A percentile compares a stretch with the other conserved stretches of the same genome.
phyloP scores from a whole-genome alignment of 441 rosid genomes.

The Iberis amara region DNA sequence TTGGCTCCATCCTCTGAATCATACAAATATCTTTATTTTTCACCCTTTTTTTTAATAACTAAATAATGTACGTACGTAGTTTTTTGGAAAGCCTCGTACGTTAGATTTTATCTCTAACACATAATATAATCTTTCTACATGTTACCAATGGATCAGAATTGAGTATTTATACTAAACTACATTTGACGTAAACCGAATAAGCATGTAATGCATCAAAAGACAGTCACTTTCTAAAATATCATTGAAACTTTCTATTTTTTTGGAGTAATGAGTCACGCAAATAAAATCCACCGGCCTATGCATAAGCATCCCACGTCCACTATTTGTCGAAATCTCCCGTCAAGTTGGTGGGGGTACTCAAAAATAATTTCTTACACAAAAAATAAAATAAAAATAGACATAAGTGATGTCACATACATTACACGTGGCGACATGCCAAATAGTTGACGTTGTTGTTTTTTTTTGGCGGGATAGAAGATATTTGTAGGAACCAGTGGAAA shows the following conservation, averaged over 20 bases:
- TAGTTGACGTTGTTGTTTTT: conserved; percentile 23
- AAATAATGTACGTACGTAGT: not conserved
- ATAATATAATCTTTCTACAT: not conserved
- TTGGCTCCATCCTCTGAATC: conserved; percentile 18
- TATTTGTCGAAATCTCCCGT: not conserved
- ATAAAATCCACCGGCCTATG: conserved; percentile 28
- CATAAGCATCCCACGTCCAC: conserved; percentile 30
- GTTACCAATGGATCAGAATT: not conserved
- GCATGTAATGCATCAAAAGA: conserved; percentile 16
- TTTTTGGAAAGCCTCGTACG: conserved; percentile 22
- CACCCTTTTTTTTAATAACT: not conserved
- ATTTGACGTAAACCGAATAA: not conserved
- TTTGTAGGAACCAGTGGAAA: conserved; percentile 8
- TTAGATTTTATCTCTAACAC: conserved; percentile 3
- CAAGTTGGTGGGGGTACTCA: no score
- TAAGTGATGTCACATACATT: conserved; percentile 9
- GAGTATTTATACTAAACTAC: conserved; percentile 8
- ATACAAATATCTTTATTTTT: not conserved
- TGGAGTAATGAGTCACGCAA: not conserved
- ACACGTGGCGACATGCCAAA: conserved; percentile 19
- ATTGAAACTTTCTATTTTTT: conserved; percentile 6
- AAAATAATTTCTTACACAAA: no score
- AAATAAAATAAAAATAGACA: not conserved
- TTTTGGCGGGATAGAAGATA: conserved; percentile 10
- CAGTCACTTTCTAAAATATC: conserved; percentile 20